Conservation (phyloP, 1,284 basidiomycete species). For the Athelia sp. region DNA sequence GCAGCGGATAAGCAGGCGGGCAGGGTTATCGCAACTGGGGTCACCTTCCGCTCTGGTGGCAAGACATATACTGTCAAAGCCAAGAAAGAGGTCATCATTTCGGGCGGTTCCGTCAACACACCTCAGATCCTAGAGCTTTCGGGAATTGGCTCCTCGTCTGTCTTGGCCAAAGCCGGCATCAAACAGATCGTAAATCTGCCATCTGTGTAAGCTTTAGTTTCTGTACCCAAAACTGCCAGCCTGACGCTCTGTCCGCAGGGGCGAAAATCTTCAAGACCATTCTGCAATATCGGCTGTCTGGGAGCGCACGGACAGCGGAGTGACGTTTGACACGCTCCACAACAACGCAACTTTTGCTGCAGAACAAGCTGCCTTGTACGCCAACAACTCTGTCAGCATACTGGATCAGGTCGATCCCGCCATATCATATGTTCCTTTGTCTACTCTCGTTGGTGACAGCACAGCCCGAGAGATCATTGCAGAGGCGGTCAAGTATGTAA, state of each 20-base stretch:
- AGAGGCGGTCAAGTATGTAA: too few species aligned
- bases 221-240: too few species aligned
- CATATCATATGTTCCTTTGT: too few species aligned
- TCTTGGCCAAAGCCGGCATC: slow-evolving; percentile 30
- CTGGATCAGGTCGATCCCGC: too few species aligned
- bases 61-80: neutral
- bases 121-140: slow-evolving; percentile 43
- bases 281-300: neutral
- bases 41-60: neutral
- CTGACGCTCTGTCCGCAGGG: too few species aligned
- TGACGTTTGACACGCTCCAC: neutral
- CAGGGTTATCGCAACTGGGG: neutral
- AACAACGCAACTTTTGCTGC: neutral
- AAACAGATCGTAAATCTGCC: slow-evolving; percentile 28
- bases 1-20: neutral
- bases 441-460: too few species aligned
- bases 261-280: slow-evolving; percentile 1
- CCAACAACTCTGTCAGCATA: too few species aligned
- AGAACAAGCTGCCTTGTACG: neutral
- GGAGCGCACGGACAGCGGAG: neutral
- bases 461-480: too few species aligned
- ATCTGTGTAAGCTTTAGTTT: slow-evolving; percentile 20
- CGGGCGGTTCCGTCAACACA: slow-evolving; percentile 23
- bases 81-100: neutral
- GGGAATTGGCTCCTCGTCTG: slow-evolving; percentile 35